phyloP scores from a whole-genome alignment of 129 eudicot species.

The Pulicaria dysenterica region DNA sequence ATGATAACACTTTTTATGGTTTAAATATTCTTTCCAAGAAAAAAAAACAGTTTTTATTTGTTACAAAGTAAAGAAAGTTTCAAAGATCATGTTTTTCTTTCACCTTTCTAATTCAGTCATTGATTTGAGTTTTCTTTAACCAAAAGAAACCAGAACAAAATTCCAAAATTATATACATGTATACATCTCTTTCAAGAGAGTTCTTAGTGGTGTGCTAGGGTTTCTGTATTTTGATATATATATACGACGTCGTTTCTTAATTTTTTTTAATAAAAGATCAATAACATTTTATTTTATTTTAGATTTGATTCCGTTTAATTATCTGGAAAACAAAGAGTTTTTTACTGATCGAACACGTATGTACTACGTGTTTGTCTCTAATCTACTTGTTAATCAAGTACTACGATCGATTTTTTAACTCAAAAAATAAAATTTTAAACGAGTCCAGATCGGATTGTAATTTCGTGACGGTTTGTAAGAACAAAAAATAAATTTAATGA shows the following conservation, averaged over 20 bases:
- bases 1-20: background rate
- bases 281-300: background rate
- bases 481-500: too few relatives aligned
- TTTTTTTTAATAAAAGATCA: background rate
- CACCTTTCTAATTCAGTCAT: background rate
- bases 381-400: background rate
- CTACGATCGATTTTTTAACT: too few relatives aligned
- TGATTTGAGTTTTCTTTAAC: constrained; percentile 8
- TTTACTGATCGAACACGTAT: constrained; percentile 16
- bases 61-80: constrained; percentile 28
- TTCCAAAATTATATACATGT: background rate
- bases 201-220: constrained; percentile 28
- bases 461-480: too few relatives aligned
- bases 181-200: background rate
- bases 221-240: constrained; percentile 31
- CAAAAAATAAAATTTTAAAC: too few relatives aligned
- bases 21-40: background rate
- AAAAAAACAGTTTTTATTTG: background rate
- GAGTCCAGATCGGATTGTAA: too few relatives aligned
- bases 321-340: background rate
- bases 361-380: background rate
- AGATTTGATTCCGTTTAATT: constrained; percentile 7
- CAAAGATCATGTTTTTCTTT: constrained; percentile 4
- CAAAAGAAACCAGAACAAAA: constrained; percentile 15
- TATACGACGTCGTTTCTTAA: constrained; percentile 1